Conservation (phyloP, 257 asterid species). For the Solanum rostratum region DNA sequence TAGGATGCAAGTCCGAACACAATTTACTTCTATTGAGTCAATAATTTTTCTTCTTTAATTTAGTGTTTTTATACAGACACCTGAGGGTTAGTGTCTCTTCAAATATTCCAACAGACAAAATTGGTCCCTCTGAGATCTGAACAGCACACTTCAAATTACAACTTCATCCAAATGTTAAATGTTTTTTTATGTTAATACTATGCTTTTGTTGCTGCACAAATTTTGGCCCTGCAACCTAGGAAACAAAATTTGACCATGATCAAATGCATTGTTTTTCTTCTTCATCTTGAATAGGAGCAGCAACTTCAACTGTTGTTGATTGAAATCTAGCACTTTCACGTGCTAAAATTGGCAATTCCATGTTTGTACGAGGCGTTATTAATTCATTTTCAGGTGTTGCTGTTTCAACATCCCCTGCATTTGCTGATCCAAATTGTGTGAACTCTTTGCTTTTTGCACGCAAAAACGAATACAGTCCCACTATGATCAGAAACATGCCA, state of each 20-base stretch:
- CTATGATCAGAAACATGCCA: constrained; percentile 37
- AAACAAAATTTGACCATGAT: neutral
- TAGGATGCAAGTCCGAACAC: neutral
- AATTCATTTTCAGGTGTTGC: neutral
- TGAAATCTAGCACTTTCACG: neutral
- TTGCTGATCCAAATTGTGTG: neutral
- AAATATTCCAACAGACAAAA: neutral
- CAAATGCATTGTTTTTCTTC: neutral
- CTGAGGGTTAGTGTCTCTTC: neutral
- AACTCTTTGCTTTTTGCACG: constrained; percentile 35
- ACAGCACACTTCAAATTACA: neutral
- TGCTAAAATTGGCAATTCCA: neutral
- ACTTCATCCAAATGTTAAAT: neutral
- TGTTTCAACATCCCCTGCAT: neutral
- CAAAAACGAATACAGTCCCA: constrained; percentile 44
- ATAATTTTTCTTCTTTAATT: neutral
- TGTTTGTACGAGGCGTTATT: neutral
- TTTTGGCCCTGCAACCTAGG: neutral
- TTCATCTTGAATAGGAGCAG: neutral
- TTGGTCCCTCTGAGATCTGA: neutral
- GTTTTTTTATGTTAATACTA: neutral
- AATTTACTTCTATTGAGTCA: neutral
- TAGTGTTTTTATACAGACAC: neutral
- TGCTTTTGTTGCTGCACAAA: neutral
- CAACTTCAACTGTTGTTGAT: neutral